Percentiles rank a stretch among this genome's conserved stretches.
Evolutionary conservation across 805 yeast species (phyloP).

Genomic region (Metschnikowia koreensis): DNA sequence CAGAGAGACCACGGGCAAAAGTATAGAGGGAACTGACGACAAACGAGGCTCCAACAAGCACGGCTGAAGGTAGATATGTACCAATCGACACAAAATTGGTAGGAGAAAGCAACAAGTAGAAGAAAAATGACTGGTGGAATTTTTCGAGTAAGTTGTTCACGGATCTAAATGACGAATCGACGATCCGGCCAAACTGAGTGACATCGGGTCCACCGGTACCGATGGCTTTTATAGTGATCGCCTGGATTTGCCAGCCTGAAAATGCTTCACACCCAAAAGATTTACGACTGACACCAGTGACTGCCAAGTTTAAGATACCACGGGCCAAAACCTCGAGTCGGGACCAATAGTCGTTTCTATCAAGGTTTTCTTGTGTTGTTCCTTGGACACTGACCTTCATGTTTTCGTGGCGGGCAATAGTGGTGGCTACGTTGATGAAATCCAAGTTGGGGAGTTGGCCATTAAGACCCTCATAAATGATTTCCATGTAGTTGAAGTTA

Average conservation of each 20-base stretch:
- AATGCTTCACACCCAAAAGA: slow-evolving; percentile 84
- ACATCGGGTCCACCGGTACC: slow-evolving; percentile 63
- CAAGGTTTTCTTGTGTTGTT: slow-evolving; percentile 45
- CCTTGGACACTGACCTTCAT: slow-evolving; percentile 67
- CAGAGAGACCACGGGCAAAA: slow-evolving; percentile 42
- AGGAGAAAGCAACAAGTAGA: slow-evolving; percentile 80
- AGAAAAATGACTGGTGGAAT: slow-evolving; percentile 95
- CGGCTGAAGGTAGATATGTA: slow-evolving; percentile 85
- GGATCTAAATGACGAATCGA: slow-evolving; percentile 84
- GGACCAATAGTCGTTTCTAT: slow-evolving; percentile 47
- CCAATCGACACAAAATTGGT: slow-evolving; percentile 86
- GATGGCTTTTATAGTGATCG: slow-evolving; percentile 73
- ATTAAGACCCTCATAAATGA: slow-evolving; percentile 82
- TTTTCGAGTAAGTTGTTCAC: slow-evolving; percentile 91
- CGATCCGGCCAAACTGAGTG: slow-evolving; percentile 86
- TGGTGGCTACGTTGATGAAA: slow-evolving; percentile 76
- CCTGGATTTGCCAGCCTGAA: slow-evolving; percentile 94
- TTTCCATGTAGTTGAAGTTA: slow-evolving; percentile 68
- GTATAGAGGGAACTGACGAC: slow-evolving; percentile 65
- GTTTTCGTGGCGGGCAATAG: slow-evolving; percentile 72
- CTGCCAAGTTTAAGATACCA: slow-evolving; percentile 68
- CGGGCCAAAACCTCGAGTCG: slow-evolving; percentile 57
- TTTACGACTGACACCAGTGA: slow-evolving; percentile 60
- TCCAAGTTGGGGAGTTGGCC: slow-evolving; percentile 97
- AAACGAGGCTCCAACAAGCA: slow-evolving; percentile 64